Evolutionary conservation across 768 basidiomycete species (phyloP), one percentile per base, ranked within the genome.

Genomic region (Pulveroboletus sp.): DNA sequence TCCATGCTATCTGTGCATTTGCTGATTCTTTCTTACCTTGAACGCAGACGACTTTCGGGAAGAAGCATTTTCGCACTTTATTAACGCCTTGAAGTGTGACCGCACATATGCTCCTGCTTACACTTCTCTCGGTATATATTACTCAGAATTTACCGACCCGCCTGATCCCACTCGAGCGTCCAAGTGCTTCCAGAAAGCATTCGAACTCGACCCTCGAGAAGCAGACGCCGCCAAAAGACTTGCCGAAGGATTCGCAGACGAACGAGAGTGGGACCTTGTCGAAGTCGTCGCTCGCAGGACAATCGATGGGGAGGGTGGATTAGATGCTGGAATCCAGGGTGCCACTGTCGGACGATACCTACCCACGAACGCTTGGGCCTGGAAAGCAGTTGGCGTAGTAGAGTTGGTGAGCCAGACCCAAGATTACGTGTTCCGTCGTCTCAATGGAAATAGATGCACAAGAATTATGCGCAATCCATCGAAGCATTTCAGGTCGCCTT

Each of bases 161-260:
- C 80, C 85, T 0, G 94, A 98, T 67, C 84, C 82, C 20, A 79
- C 80, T 6, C 82, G 94, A 32, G 89, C 95, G 1, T 87, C 90
- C 4, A 94, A 94, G 64, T 98, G 95, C 64, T 97, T 95, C 68
- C 94, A 98, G 60, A 97, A 95, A 61, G 97, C 95, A 1, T 97
- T 99, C 59, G 97, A 98, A 66, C 81, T 98, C 6, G 95, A 98
- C 69, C 79, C 93, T 2, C 78, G 87, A 14, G 91, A 99, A 68
- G 82, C 77, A 11, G 82, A 87, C 19, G 93, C 97, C 2, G 97
- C 95, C 0, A 76, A 79, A 44, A 76, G 84, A 48, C 76, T 99
- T 4, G 94, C 92, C 0, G 82, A 87, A 57, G 87, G 90, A 3
- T 97, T 97, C 65, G 93, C 94, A 0, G 84, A 93, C 47, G 90